Percentiles rank a stretch among this genome's conserved stretches.
phyloP scores from a whole-genome alignment of 2,329 filamentous ascomycete species.

The Fusarium bactridioides region DNA sequence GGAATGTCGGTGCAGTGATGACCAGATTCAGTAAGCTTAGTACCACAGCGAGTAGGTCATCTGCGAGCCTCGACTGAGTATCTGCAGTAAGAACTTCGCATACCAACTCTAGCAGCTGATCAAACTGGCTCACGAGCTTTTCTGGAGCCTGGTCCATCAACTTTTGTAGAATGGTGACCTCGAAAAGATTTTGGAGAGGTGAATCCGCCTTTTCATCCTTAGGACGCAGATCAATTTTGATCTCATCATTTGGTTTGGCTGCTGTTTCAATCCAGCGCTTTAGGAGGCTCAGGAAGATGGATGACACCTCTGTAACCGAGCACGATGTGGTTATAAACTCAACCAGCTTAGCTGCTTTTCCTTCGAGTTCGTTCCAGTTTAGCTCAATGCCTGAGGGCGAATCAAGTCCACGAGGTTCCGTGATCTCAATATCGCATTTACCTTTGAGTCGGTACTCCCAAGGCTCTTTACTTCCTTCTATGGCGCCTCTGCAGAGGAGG shows the following conservation, averaged over 20 bases:
- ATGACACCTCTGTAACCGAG: conserved; percentile 64
- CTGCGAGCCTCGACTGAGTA: conserved; percentile 50
- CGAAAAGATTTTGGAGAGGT: conserved; percentile 58
- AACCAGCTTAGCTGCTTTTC: conserved; percentile 58
- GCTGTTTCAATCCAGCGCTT: conserved; percentile 61
- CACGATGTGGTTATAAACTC: conserved; percentile 58
- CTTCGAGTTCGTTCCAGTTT: conserved; percentile 56
- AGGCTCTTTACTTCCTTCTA: conserved; percentile 37
- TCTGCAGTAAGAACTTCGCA: conserved; percentile 64
- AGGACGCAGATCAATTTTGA: conserved; percentile 42
- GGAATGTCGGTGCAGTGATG: conserved; percentile 65
- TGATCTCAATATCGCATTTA: conserved; percentile 62
- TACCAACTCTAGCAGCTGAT: conserved; percentile 70
- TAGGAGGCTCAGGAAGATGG: conserved; percentile 68
- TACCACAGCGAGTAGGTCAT: conserved; percentile 61
- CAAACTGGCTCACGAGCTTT: conserved; percentile 69
- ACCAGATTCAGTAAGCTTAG: conserved; percentile 69
- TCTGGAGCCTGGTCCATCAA: conserved; percentile 71
- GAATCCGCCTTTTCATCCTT: conserved; percentile 46
- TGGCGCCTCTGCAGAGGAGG: conserved; percentile 63
- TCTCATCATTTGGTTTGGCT: conserved; percentile 38
- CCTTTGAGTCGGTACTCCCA: conserved; percentile 63
- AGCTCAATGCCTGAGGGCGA: conserved; percentile 39
- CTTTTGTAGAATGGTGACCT: conserved; percentile 69
- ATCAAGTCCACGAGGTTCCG: conserved; percentile 41